Percentiles rank a stretch among this genome's conserved stretches.
Evolutionary conservation across 768 basidiomycete genomes (phyloP).

Genomic region (Termitomyces sp.): DNA sequence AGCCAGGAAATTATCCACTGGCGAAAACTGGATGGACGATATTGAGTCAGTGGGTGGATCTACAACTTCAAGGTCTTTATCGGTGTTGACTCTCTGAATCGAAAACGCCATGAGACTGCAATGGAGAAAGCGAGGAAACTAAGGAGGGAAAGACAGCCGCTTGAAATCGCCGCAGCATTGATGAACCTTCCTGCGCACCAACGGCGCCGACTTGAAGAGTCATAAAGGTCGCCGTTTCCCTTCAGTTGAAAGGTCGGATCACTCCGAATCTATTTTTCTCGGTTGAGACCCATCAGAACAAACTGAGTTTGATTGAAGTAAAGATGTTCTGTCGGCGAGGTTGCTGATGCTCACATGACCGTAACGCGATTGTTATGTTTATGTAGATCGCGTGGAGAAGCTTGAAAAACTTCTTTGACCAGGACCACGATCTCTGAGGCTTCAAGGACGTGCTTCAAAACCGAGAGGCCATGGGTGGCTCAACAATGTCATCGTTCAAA

Average conservation of each 20-base stretch:
- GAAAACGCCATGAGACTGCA: neutral
- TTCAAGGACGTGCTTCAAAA: neutral
- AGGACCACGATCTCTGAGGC: neutral
- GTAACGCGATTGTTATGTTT: neutral
- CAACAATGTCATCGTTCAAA: neutral
- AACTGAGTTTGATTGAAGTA: too few species aligned
- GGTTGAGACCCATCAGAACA: too few species aligned
- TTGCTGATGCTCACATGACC: neutral
- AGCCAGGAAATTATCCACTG: conserved; percentile 79
- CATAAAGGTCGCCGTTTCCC: neutral
- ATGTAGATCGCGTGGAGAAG: neutral
- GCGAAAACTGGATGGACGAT: conserved; percentile 77
- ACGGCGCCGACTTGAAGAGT: neutral
- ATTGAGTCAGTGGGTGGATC: conserved; percentile 85
- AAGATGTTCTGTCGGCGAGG: neutral
- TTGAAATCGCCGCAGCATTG: neutral
- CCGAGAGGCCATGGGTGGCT: neutral
- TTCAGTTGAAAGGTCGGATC: neutral
- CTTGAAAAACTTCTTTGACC: neutral
- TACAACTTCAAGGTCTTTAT: conserved; percentile 71
- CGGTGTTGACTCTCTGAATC: neutral
- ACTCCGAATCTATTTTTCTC: neutral
- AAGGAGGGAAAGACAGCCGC: neutral
- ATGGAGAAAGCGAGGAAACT: neutral
- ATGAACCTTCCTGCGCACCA: neutral